phyloP scores from a whole-genome alignment of 106 monocot species.

The Amphibolis antarctica region DNA sequence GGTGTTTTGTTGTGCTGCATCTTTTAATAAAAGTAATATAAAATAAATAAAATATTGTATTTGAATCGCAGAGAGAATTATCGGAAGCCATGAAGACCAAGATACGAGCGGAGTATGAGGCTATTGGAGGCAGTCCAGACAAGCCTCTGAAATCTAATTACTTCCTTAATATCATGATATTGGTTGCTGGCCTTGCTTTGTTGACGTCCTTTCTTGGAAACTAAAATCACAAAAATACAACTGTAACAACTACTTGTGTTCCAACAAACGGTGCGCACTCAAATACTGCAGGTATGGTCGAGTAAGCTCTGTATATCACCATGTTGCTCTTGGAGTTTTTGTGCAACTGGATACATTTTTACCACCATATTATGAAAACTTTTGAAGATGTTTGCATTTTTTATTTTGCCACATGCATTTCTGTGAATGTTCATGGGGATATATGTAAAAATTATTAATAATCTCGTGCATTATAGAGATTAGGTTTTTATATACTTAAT shows the following conservation, averaged over 20 bases:
- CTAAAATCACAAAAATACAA: conserved; percentile 7
- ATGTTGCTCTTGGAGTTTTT: no score
- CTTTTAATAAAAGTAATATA: conserved; percentile 27
- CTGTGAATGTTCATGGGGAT: no score
- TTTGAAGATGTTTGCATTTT: no score
- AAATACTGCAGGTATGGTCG: background rate
- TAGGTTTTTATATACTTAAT: no score
- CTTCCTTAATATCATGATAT: conserved; percentile 78
- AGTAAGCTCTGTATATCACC: no score
- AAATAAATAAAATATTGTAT: conserved; percentile 13
- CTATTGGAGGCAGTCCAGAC: conserved; percentile 74
- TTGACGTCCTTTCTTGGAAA: conserved; percentile 65
- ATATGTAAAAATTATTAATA: no score
- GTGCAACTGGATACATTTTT: no score
- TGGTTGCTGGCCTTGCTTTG: conserved; percentile 55
- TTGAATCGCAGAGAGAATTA: conserved; percentile 71
- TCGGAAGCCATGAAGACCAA: conserved; percentile 82
- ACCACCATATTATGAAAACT: no score
- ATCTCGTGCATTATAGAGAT: no score
- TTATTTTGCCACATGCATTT: no score
- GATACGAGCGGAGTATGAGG: conserved; percentile 63
- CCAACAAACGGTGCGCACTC: background rate
- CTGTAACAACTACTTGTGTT: background rate
- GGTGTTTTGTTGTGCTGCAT: conserved; percentile 35
- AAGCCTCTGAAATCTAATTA: conserved; percentile 86